Percentiles rank a stretch among this genome's conserved stretches.
Conservation (phyloP, 1,284 basidiomycete genomes). For the Mycosarcoma maydis region DNA sequence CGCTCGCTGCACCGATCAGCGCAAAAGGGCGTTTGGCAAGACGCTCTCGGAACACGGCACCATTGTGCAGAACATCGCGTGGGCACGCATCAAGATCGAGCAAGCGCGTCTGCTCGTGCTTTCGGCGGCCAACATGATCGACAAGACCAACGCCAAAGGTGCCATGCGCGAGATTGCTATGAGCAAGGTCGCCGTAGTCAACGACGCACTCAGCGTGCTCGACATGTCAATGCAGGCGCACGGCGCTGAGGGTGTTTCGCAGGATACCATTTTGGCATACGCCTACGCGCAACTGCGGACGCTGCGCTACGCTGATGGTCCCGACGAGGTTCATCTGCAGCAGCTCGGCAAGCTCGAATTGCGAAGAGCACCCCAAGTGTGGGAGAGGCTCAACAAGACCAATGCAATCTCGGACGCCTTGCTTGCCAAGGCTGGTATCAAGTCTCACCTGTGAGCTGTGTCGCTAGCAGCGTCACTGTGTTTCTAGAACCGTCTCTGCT, state of each 20-base stretch:
- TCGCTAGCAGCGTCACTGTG: neutral
- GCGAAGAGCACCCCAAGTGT: constrained; percentile 49
- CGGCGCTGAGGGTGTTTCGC: constrained; percentile 92
- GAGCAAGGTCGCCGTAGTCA: constrained; percentile 87
- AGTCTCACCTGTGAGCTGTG: constrained; percentile 44
- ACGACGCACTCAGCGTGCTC: constrained; percentile 84
- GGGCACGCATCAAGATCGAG: constrained; percentile 92
- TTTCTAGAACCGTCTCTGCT: neutral
- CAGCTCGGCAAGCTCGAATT: constrained; percentile 86
- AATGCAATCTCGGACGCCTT: constrained; percentile 31
- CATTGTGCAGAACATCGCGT: constrained; percentile 87
- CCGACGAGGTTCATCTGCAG: constrained; percentile 83
- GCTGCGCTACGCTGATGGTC: constrained; percentile 58
- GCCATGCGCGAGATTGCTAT: constrained; percentile 97
- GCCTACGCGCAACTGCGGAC: constrained; percentile 85
- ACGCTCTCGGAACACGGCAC: constrained; percentile 91
- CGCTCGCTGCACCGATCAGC: constrained; percentile 87
- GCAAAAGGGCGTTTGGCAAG: constrained; percentile 92
- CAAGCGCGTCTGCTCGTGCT: constrained; percentile 84
- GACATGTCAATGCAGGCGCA: constrained; percentile 90
- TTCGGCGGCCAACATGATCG: constrained; percentile 93
- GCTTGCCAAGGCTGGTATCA: constrained; percentile 49
- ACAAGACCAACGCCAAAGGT: constrained; percentile 87
- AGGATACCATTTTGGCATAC: constrained; percentile 84
- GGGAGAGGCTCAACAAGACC: constrained; percentile 48